Base-by-base conservation (phyloP, 2,329 filamentous ascomycete species). In the Fusarium sp. region DNA sequence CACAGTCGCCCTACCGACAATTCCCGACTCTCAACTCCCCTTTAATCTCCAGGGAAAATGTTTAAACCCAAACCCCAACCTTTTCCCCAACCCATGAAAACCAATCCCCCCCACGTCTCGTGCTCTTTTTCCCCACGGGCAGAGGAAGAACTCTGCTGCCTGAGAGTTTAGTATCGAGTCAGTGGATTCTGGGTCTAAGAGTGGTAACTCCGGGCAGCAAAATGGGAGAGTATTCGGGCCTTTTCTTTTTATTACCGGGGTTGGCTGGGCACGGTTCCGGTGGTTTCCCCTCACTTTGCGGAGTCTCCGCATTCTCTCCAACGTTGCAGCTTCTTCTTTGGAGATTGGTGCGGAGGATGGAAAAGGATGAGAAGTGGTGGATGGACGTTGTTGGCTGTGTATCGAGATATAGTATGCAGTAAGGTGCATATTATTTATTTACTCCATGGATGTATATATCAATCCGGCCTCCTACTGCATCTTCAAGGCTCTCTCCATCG, bases 241-340 rank as follows among this genome's bases (percentile, higher is more conserved):
- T 65, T 52, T 49, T 64, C n/a, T 9, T 19, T 11, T 30, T 41
- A 22, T 19, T 22, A 8, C 15, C 27, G 46, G 47, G 54, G 46
- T 46, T 46, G 50, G 46, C 45, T 30, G 25, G 25, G 54, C 59
- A 49, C 37, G 51, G 65, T 19, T 22, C 11, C 23, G 23, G 23
- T 23, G 20, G 14, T 13, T 47, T 40, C 44, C 50, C 52, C 48
- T 64, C 61, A 64, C 40, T 53, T 61, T 68, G 66, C 66, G 66
- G 65, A 68, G 66, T 39, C 66, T 68, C 66, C 66, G 65, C 65
- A 69, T 62, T 51, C 46, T 62, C 61, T 69, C 65, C 65, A 69
- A 68, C 47, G 19, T 43, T 53, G n/a, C 14, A 33, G 27, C 19
- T 22, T 35, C 30, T 52, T 19, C 27, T 35, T 35, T 52, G 23